Base-by-base conservation (phyloP, 2,329 filamentous ascomycete genomes). In the Scleromitrula shiraiana region DNA sequence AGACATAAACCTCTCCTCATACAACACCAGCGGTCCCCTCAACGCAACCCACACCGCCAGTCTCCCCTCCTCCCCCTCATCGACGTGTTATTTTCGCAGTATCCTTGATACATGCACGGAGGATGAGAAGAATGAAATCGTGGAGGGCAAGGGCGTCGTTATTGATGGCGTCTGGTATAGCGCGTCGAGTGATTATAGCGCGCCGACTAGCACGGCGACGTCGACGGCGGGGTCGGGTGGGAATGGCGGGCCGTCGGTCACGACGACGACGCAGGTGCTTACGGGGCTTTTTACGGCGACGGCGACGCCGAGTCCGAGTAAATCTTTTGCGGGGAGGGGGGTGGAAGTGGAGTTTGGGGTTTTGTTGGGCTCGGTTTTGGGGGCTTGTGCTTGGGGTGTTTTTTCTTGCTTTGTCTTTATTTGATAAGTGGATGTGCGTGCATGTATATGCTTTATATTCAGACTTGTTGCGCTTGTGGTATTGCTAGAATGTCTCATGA, bases 81-180 rank as follows among this genome's bases (percentile, higher is more conserved):
- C 74, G 2, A 80, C 75, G 4, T 88, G 82, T 64, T 87, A 75
- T 65, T 58, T 85, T 7, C 72, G 81, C 19, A 59, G 79, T 50
- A 67, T 82, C 40, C 72, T 60, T 9, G 60, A 61, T 2, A 78
- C 76, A 1, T 86, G 82, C 59, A 69, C 69, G 1, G 59, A 68
- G 5, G 71, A 77, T 1, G 68, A 78, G 56, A 67, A 68, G 4
- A 59, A 69, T 22, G 71, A 68, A 50, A 70, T 80, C 39, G 57
- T 67, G 7, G 64, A 65, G 1, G 70, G 72, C 3, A 59, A 75
- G 26, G 83, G 80, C 0, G 68, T 74, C 2, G 71, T 83, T 36
- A 72, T 80, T 55, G 79, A 82, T 53, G 81, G 79, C 7, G 69
- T 83, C 17, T 69, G 78, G 57, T 75, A 75, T 53, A 58, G 59